A percentile compares a stretch with the other conserved stretches of the same genome.
Evolutionary conservation across 176 grass and related monocot species (phyloP).

Genomic region (Saccharum spontaneum): DNA sequence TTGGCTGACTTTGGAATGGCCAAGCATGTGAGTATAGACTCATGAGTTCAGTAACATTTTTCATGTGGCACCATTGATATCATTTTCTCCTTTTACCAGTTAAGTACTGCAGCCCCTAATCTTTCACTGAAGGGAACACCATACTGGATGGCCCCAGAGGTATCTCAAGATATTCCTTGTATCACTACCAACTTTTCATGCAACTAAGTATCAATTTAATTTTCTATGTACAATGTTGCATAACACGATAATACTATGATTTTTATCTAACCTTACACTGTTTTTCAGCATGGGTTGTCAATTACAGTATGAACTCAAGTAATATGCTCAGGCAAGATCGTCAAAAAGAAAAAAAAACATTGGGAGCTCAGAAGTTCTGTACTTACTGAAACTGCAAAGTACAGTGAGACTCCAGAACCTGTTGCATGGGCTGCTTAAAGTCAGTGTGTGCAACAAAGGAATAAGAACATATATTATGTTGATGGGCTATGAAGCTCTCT

Average conservation of each 20-base stretch:
- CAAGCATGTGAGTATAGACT: constrained; percentile 68
- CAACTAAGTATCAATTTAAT: neutral
- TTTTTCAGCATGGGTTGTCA: neutral
- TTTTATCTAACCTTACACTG: constrained; percentile 13
- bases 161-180: constrained; percentile 31
- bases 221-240: neutral
- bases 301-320: neutral
- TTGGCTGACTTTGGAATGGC: constrained; percentile 98
- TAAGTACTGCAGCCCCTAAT: constrained; percentile 70
- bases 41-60: constrained; percentile 24
- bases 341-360: neutral
- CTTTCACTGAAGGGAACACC: constrained; percentile 93
- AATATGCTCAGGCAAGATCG: neutral
- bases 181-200: constrained; percentile 9
- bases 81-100: constrained; percentile 46
- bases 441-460: constrained; percentile 22
- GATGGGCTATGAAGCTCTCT: neutral
- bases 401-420: neutral
- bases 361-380: neutral
- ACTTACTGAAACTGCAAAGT: constrained; percentile 34
- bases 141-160: constrained; percentile 99
- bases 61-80: constrained; percentile 31
- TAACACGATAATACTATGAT: neutral
- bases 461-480: neutral
- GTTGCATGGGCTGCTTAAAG: constrained; percentile 5